Conservation (phyloP, 2,329 filamentous ascomycete species). For the Hymenoscyphus fraxineus region DNA sequence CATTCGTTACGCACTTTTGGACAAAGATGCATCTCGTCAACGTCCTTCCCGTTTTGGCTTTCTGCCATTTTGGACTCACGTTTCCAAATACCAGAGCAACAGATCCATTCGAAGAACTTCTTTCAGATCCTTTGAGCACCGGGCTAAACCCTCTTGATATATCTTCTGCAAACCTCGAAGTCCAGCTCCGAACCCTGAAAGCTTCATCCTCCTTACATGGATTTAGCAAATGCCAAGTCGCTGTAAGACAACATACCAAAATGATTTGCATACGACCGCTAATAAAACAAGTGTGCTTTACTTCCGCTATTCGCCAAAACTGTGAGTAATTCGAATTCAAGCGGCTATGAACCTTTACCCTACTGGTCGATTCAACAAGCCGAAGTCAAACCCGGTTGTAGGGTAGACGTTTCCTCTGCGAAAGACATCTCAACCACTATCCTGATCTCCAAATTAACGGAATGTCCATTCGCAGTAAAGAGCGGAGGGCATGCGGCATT, state of each 20-base stretch:
- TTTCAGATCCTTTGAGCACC: not conserved
- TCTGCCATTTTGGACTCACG: constrained; percentile 4
- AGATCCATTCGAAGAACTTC: constrained; percentile 3
- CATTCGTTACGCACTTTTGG: not conserved
- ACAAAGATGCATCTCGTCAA: not conserved
- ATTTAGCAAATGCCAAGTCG: constrained; percentile 4
- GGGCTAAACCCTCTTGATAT: not conserved
- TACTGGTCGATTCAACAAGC: constrained; percentile 20
- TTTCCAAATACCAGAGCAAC: not conserved
- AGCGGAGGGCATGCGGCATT: constrained; percentile 24
- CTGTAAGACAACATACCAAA: not conserved
- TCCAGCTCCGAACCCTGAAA: not conserved
- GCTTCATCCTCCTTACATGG: not conserved
- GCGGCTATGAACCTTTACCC: not conserved
- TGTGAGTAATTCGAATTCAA: not conserved
- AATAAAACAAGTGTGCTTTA: constrained; percentile 5
- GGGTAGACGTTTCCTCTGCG: constrained; percentile 18
- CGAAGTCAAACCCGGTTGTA: constrained; percentile 19
- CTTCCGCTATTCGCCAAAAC: not conserved
- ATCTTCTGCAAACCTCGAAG: not conserved
- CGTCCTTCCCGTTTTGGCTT: not conserved
- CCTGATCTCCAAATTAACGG: constrained; percentile 15
- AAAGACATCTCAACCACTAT: constrained; percentile 19
- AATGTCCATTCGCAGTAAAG: constrained; percentile 25
- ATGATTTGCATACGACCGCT: not conserved